Evolutionary conservation across 2,329 filamentous ascomycete species (phyloP), one percentile per base, ranked within the genome.

Genomic region (Aspergillus fumigatus): DNA sequence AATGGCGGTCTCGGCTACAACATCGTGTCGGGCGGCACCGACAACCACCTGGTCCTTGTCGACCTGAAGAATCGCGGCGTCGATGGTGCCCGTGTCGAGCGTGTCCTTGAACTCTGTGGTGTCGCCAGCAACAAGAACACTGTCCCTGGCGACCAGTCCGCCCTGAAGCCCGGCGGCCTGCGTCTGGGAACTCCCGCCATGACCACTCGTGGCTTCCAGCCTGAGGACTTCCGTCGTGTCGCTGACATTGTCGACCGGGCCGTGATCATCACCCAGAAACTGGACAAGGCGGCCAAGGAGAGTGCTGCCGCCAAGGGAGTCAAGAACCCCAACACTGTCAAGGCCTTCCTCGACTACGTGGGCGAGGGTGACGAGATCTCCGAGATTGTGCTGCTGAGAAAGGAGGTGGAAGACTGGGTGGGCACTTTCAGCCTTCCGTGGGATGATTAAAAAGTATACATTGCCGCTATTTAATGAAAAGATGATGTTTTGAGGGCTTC

Each of bases 41-140:
- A 99, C 80, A 96, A 92, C 71, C 94, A 99, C 82, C 91, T 99
- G 83, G 92, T 99, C 50, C 87, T 99, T 56, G 79, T 99, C 59
- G 94, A 99, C 77, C 87, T 99, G 64, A 92, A 95, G 75, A 86
- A 92, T 71, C 85, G 90, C 73, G 83, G 80, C 62, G 86, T 99
- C 19, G 94, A 99, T 70, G 94, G 94, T 70, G 94, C 94, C 25
- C 88, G 92, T 53, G 91, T 96, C 14, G 92, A 97, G 79, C 87
- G 91, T 49, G 87, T 96, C 17, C 83, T 97, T 25, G 92, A 97
- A 74, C 85, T 96, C 49, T 91, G 95, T 63, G 93, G 93, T 67
- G 93, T 97, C 52, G 94, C 94, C n/a, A 89, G 90, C 72, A 99
- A 99, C 83, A 99, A 99, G 84, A 99, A 99, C 80, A 97, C 94